Evolutionary conservation across 2,329 filamentous ascomycete species (phyloP).

Genomic region (Hirsutella thompsonii): DNA sequence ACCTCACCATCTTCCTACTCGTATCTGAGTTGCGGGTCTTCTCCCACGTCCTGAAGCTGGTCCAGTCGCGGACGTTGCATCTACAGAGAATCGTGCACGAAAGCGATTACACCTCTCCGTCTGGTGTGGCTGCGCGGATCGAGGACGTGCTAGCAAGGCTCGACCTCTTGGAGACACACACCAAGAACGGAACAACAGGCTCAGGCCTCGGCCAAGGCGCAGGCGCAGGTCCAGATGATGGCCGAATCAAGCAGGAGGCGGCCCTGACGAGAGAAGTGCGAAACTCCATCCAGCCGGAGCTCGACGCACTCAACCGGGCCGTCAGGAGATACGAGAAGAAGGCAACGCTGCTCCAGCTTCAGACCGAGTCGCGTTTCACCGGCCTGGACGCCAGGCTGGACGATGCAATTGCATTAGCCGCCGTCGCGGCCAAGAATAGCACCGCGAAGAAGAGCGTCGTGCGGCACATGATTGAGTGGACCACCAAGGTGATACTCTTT

Average conservation of each 20-base stretch:
- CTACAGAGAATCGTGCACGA: conserved; percentile 60
- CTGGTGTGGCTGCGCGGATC: conserved; percentile 27
- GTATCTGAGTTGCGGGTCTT: conserved; percentile 76
- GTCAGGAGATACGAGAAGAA: conserved; percentile 89
- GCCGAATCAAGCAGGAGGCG: conserved; percentile 26
- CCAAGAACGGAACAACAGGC: conserved; percentile 1
- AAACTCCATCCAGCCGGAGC: conserved; percentile 59
- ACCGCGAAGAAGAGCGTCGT: conserved; percentile 22
- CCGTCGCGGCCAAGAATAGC: conserved; percentile 50
- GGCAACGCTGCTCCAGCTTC: conserved; percentile 57
- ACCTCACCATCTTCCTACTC: conserved; percentile 79
- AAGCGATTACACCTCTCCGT: conserved; percentile 27
- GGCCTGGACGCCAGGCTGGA: conserved; percentile 58
- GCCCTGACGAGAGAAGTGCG: conserved; percentile 44
- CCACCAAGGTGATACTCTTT: conserved; percentile 21
- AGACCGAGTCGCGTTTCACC: conserved; percentile 63
- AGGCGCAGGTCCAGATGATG: conserved; percentile 14
- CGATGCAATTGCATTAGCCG: conserved; percentile 71
- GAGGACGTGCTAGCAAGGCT: conserved; percentile 52
- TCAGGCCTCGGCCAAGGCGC: conserved; percentile 13
- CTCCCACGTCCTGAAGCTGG: conserved; percentile 68
- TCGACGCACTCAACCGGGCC: conserved; percentile 79
- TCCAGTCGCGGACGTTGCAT: conserved; percentile 67
- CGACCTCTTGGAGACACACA: conserved; percentile 52
- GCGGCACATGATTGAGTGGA: conserved; percentile 23